Evolutionary conservation across 2,329 filamentous ascomycete genomes (phyloP).

Genomic region (Paramyrothecium sp.): DNA sequence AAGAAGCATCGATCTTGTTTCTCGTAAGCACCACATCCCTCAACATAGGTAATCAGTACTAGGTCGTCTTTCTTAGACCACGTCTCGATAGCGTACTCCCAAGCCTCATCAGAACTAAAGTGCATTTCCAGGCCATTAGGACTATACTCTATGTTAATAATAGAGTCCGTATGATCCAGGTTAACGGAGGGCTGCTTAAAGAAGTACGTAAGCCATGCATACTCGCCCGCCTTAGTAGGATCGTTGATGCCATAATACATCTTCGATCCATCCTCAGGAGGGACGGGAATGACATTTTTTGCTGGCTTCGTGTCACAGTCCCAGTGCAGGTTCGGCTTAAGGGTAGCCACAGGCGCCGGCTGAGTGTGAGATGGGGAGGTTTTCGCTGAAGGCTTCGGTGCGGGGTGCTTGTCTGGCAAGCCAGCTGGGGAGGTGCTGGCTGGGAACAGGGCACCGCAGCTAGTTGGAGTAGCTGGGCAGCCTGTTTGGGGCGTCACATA

Average conservation of each 20-base stretch:
- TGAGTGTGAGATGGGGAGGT: background rate
- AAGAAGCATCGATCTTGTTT: constrained; percentile 27
- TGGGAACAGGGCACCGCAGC: background rate
- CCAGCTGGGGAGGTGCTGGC: background rate
- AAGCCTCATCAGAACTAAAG: constrained; percentile 18
- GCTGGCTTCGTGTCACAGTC: constrained; percentile 15
- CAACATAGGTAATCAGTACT: constrained; percentile 21
- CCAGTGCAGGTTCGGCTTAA: constrained; percentile 16
- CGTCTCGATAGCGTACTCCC: constrained; percentile 15
- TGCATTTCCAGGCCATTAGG: constrained; percentile 6
- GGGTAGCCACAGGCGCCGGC: background rate
- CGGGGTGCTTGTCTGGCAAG: background rate
- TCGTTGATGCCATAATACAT: constrained; percentile 20
- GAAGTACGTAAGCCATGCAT: constrained; percentile 22
- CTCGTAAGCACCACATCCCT: constrained; percentile 20
- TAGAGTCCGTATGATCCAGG: constrained; percentile 22
- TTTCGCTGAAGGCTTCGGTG: no score
- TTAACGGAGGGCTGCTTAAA: constrained; percentile 25
- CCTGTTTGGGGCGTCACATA: background rate
- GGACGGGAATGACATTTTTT: constrained; percentile 20
- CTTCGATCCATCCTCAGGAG: constrained; percentile 14
- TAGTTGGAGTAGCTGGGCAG: background rate
- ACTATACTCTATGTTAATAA: constrained; percentile 9
- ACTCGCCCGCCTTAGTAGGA: constrained; percentile 14
- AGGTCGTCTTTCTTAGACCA: constrained; percentile 17